A percentile compares a stretch with the other conserved stretches of the same genome.
Conservation (phyloP, 2,329 filamentous ascomycete genomes). For the Fusarium burgessii region DNA sequence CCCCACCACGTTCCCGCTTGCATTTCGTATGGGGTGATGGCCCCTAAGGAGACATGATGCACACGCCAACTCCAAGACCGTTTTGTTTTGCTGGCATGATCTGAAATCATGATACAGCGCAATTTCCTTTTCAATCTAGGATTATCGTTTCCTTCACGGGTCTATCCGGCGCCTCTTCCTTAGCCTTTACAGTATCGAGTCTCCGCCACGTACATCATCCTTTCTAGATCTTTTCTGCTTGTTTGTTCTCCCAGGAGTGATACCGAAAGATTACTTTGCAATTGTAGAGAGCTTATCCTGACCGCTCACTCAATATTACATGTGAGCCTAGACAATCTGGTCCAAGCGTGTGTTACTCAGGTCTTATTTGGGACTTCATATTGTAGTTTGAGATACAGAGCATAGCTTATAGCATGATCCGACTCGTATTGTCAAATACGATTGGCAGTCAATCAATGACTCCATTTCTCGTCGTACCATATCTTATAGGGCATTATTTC, state of each 20-base stretch:
- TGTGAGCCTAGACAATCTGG: conserved; percentile 18
- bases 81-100: conserved; percentile 33
- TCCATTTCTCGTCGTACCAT: conserved; percentile 33
- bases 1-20: conserved; percentile 28
- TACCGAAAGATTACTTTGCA: not conserved
- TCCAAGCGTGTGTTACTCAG: conserved; percentile 15
- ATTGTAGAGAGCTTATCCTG: not conserved
- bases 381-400: conserved; percentile 23
- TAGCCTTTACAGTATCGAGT: not conserved
- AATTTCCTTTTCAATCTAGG: conserved; percentile 8
- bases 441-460: conserved; percentile 13
- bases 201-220: conserved; percentile 9
- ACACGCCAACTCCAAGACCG: conserved; percentile 16
- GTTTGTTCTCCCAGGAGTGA: not conserved
- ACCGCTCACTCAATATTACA: conserved; percentile 22
- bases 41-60: conserved; percentile 22
- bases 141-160: conserved; percentile 1
- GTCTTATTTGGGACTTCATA: conserved; percentile 11
- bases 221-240: not conserved
- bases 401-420: conserved; percentile 21
- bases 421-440: conserved; percentile 15
- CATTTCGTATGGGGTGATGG: conserved; percentile 38
- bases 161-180: conserved; percentile 5
- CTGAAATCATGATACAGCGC: conserved; percentile 25
- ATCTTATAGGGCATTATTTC: not conserved